Base-by-base conservation (phyloP, 192 early-diverging fungal species). In the Coemansia sp. region DNA sequence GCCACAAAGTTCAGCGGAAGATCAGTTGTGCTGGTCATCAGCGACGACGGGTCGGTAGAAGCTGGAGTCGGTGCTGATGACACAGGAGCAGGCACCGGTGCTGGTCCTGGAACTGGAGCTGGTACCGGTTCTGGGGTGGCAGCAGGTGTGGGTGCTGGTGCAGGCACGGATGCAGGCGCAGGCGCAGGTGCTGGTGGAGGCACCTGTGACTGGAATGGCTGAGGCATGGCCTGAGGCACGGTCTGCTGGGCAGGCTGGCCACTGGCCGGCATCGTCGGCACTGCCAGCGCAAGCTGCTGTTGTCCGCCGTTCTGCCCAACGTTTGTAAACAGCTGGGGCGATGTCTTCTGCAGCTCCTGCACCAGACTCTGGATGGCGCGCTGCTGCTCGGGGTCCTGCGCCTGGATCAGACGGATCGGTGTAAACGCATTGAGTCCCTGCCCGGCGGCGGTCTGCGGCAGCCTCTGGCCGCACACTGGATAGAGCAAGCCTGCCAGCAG, bases 361-460 rank as follows among this genome's bases (percentile, higher is more conserved):
- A 80, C 68, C 5, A 80, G 58, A 14, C 63, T 80, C 32, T 80
- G 72, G 33, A 80, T 80, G 18, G 77, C 72, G 48, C 69, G 71
- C 40, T 73, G 64, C 58, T 79, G 77, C 34, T 79, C 77, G 16
- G 68, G 57, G 2, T 69, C 72, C 34, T 79, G 77, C 4, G 77
- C 48, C 62, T 79, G 77, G 48, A 79, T 79, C 14, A 79, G 57
- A 7, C 77, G 67, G 57, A 79, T 71, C 14, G 77, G 77, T n/a
- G 77, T 69, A 50, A 77, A 72, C 17, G 62, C 45, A 48, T 52
- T 61, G 22, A 68, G 61, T 11, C 52, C 63, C 7, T 32, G 33
- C 20, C 25, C 52, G 34, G 33, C 56, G 17, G 33, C n/a, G n/a
- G n/a, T 45, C 52, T 65, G 63, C n/a, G 30, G 30, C 16, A 33